Percentiles rank a stretch among this genome's conserved stretches.
Conservation (phyloP, 768 basidiomycete genomes). For the Rhodotorula kratochvilovae region DNA sequence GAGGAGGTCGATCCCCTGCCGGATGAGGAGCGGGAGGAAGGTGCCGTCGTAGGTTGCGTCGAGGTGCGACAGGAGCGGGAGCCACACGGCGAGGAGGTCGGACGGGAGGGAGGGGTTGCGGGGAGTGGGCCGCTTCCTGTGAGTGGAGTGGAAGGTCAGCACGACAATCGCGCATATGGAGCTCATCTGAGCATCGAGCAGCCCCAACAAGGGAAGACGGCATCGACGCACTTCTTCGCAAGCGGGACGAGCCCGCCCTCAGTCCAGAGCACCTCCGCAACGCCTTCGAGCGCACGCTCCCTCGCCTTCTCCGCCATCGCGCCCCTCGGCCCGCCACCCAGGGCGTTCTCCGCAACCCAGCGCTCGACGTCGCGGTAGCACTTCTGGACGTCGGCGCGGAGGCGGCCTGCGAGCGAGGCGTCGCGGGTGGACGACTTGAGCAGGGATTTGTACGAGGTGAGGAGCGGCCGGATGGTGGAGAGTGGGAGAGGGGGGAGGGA, state of each 20-base stretch:
- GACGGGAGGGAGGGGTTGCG: slow-evolving; percentile 3
- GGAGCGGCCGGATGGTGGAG: slow-evolving; percentile 56
- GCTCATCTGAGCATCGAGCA: no score
- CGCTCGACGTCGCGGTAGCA: slow-evolving; percentile 64
- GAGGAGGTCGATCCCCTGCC: background rate
- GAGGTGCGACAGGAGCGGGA: slow-evolving; percentile 23
- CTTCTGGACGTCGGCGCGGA: slow-evolving; percentile 55
- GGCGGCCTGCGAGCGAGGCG: slow-evolving; percentile 56
- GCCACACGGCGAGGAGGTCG: background rate
- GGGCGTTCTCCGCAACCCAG: slow-evolving; percentile 59
- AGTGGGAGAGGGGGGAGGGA: slow-evolving; percentile 53
- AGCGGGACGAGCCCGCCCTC: slow-evolving; percentile 74
- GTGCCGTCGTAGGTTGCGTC: background rate
- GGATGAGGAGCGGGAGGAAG: background rate
- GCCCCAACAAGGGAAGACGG: no score
- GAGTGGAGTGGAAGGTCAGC: background rate
- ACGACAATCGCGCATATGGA: no score
- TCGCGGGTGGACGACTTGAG: slow-evolving; percentile 64
- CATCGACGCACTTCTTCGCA: slow-evolving; percentile 65
- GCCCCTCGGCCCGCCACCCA: slow-evolving; percentile 49
- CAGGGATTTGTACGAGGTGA: slow-evolving; percentile 69
- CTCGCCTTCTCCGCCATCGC: slow-evolving; percentile 61
- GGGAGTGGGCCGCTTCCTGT: slow-evolving; percentile 27
- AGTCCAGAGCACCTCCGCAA: slow-evolving; percentile 60
- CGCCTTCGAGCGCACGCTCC: slow-evolving; percentile 61